Conservation (phyloP, 1,139 yeast species). For the Suhomyces panamericanus region DNA sequence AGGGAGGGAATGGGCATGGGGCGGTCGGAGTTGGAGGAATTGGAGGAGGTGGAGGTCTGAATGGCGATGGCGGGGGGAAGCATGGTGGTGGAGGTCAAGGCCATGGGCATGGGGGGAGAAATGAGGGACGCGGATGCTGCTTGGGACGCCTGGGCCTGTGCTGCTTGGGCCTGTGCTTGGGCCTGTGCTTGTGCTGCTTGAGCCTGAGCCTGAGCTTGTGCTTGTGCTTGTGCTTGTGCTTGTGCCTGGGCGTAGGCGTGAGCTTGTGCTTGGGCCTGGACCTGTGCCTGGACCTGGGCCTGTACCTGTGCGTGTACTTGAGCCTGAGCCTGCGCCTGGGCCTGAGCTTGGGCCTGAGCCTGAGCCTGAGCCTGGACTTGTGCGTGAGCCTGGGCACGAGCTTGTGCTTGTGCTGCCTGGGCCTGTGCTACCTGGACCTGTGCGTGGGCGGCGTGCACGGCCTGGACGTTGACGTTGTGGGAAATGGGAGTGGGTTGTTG, state of each 20-base stretch:
- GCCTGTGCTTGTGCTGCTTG: not conserved
- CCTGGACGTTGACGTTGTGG: not conserved
- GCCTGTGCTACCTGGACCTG: slow-evolving; percentile 1
- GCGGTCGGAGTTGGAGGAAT: slow-evolving; percentile 6
- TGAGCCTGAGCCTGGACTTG: slow-evolving; percentile 13
- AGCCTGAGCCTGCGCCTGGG: not conserved
- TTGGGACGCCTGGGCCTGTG: slow-evolving; percentile 2
- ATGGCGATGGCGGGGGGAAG: slow-evolving; percentile 11
- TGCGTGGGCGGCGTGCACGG: slow-evolving; percentile 1
- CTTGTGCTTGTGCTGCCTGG: slow-evolving; percentile 7
- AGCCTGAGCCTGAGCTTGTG: not conserved
- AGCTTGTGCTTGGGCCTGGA: not conserved
- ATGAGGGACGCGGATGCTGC: slow-evolving; percentile 1
- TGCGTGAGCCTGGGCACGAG: slow-evolving; percentile 14
- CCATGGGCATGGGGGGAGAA: slow-evolving; percentile 6
- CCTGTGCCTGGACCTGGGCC: not conserved
- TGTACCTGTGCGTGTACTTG: not conserved
- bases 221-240: not conserved
- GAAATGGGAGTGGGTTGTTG: too few species aligned
- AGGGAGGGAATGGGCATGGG: slow-evolving; percentile 13
- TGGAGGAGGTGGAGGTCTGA: slow-evolving; percentile 6
- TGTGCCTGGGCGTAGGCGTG: not conserved
- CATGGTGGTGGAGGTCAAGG: slow-evolving; percentile 1
- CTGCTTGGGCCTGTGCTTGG: not conserved
- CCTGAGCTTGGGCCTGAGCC: slow-evolving; percentile 5